Base-by-base conservation (phyloP, 2,329 filamentous ascomycete genomes). In the Graphium sp. region DNA sequence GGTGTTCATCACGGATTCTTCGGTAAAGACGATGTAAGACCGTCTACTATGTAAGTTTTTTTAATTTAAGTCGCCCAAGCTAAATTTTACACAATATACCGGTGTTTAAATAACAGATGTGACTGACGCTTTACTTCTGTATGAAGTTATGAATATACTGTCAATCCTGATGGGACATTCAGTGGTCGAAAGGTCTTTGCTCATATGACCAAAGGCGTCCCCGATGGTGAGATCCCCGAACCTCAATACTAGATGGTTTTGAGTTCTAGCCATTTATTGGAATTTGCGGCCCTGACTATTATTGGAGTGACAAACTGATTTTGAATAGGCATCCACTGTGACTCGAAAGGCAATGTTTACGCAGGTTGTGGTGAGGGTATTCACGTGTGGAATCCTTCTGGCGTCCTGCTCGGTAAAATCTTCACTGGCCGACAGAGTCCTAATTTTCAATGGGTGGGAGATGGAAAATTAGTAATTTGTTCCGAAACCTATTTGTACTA, bases 281-380 rank as follows among this genome's bases (percentile, higher is more conserved):
- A n/a, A n/a, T n/a, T n/a, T n/a, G n/a, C n/a, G n/a, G n/a, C n/a
- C n/a, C n/a, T 13, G 1, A 3, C 7, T 4, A 22, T 11, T 16
- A 4, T 24, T 5, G n/a, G 16, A 22, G 10, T 13, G 11, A 7
- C 3, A 32, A 18, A 16, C n/a, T 8, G 2, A 12, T 14, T 15
- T 6, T n/a, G 9, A 7, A 4, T 12, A 56, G 77, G 37, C 51
- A 60, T 70, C 23, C 63, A 69, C 34, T 56, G 55, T 32, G 66
- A 71, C 37, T 46, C 52, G 6, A 46, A 58, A 9, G 68, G 68
- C 2, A 66, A 71, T 29, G 55, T 74, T 3, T 74, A 62, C 37
- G 46, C 53, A 5, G 58, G 56, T 7, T 58, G 53, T 27, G 56
- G 55, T 2, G 61, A 64, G 32, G 61, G 60, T 6, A 49, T 64